These are phyloP conservation scores for Phylloporus sp. DNA, from an alignment of 768 basidiomycete genomes.

Conservation along the genomic window DNA sequence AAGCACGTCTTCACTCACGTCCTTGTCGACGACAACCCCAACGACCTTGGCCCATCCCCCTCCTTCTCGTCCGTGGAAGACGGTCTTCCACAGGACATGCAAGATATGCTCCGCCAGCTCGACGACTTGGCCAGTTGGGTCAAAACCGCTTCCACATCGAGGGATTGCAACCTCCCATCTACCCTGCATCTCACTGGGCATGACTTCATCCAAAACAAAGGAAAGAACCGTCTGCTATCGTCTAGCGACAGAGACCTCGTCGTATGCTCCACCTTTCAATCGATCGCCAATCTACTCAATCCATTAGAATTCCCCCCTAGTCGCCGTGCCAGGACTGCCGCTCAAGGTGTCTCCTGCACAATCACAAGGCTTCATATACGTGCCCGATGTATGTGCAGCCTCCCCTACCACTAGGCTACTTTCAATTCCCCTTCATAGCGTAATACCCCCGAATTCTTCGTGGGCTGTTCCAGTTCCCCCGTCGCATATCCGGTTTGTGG, in stretches of 20 bases:
- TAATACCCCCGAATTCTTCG: conserved; percentile 29
- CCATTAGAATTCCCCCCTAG: conserved; percentile 9
- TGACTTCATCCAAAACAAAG: conserved; percentile 10
- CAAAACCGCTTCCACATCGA: conserved; percentile 16
- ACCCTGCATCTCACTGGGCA: not conserved
- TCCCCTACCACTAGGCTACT: not conserved
- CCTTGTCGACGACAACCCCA: conserved; percentile 4
- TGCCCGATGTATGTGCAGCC: conserved; percentile 18
- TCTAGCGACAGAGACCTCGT: not conserved
- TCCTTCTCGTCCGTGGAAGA: not conserved
- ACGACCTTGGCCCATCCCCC: not conserved
- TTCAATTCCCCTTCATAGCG: conserved; percentile 6
- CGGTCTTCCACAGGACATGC: conserved; percentile 29
- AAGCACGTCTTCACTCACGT: conserved; percentile 15
- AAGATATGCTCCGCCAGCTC: conserved; percentile 21
- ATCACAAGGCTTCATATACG: conserved; percentile 27
- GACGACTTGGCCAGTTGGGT: conserved; percentile 28
- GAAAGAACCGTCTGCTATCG: conserved; percentile 19
- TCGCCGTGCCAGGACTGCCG: not conserved
- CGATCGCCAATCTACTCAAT: not conserved
- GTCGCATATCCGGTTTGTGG: conserved; percentile 28
- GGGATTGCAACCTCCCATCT: not conserved
- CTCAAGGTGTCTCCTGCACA: not conserved
- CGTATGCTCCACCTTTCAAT: conserved; percentile 10
- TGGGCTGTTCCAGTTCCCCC: conserved; percentile 28